These are phyloP conservation scores for Amanita phalloides DNA, from an alignment of 768 basidiomycete species.

Conservation along the genomic window DNA sequence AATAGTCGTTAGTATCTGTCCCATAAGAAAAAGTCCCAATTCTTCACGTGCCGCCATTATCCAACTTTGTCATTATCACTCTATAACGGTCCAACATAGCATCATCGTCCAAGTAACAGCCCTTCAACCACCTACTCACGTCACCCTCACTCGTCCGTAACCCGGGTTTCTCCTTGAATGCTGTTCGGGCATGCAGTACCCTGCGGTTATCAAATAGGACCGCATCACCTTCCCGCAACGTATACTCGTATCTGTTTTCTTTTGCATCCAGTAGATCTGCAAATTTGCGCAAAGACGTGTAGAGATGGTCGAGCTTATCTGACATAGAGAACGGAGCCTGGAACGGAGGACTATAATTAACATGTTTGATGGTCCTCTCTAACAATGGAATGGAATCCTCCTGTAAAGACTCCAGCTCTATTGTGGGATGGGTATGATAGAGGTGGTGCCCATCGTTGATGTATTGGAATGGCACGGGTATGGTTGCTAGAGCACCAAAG, in stretches of 20 bases:
- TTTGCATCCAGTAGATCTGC: constrained; percentile 44
- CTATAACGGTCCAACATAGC: constrained; percentile 50
- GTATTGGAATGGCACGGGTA: constrained; percentile 82
- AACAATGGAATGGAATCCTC: constrained; percentile 7
- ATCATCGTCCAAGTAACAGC: constrained; percentile 70
- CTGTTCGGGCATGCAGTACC: constrained; percentile 78
- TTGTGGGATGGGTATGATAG: constrained; percentile 60
- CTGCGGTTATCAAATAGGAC: constrained; percentile 90
- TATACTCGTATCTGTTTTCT: constrained; percentile 45
- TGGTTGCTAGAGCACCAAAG: constrained; percentile 48
- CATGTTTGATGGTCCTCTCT: constrained; percentile 35
- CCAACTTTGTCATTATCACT: constrained; percentile 29
- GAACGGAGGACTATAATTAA: constrained; percentile 95
- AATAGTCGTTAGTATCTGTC: no score
- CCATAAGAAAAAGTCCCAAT: neutral
- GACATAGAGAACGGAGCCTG: constrained; percentile 63
- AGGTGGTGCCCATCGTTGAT: constrained; percentile 85
- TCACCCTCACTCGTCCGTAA: constrained; percentile 30
- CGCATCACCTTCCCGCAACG: constrained; percentile 71
- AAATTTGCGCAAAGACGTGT: constrained; percentile 48
- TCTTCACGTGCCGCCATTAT: neutral
- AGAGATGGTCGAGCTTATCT: constrained; percentile 34
- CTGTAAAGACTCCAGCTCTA: constrained; percentile 39
- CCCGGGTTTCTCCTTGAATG: constrained; percentile 42
- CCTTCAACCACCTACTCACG: constrained; percentile 81